Conservation (phyloP, 345 rosid genomes). For the Turritis glabra region DNA sequence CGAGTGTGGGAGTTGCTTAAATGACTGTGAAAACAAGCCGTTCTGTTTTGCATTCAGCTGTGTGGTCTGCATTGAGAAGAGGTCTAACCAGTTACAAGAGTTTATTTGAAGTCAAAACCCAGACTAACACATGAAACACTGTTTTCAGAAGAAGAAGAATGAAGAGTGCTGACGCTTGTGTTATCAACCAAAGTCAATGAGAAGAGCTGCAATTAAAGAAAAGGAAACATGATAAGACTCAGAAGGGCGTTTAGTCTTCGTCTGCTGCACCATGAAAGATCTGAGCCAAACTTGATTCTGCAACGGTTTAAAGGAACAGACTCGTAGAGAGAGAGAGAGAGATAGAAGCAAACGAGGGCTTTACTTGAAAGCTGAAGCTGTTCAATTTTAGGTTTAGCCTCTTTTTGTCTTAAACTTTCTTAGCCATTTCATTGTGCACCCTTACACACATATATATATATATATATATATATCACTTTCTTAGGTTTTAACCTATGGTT, state of each 20-base stretch:
- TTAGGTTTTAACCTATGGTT: too few species aligned
- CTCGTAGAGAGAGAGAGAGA: neutral
- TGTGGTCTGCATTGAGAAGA: slow-evolving; percentile 28
- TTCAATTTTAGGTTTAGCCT: too few species aligned
- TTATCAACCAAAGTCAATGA: neutral
- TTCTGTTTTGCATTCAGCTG: slow-evolving; percentile 36
- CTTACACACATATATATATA: too few species aligned
- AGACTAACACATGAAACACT: neutral
- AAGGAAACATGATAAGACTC: neutral
- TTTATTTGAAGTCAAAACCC: slow-evolving; percentile 20
- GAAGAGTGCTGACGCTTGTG: neutral
- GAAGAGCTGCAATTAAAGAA: neutral
- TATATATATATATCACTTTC: too few species aligned
- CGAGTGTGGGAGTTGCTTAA: slow-evolving; percentile 39
- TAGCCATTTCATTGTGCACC: too few species aligned
- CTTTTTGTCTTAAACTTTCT: too few species aligned
- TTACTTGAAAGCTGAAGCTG: neutral
- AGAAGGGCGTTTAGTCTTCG: neutral
- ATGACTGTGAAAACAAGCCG: slow-evolving; percentile 24
- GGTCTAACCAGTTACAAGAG: neutral
- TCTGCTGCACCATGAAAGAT: neutral
- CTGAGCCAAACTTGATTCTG: neutral
- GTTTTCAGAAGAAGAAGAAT: too few species aligned
- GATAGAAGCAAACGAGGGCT: slow-evolving; percentile 1
- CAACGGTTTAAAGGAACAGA: neutral